Evolutionary conservation across 1,284 basidiomycete genomes (phyloP), one percentile per base, ranked within the genome.

Genomic region (Hypsizygus ulmarius): DNA sequence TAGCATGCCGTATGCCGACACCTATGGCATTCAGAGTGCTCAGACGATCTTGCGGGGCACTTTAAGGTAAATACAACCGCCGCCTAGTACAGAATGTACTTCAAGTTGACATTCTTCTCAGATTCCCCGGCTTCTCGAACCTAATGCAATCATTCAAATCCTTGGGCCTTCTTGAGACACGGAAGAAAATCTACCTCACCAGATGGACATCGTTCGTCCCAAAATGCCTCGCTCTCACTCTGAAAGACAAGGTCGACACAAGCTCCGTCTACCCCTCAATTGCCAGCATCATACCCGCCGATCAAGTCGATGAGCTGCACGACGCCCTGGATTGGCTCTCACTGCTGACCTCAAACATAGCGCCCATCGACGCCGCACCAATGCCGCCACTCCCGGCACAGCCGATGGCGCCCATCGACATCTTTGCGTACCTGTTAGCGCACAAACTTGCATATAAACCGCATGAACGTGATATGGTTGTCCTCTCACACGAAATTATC

Each of bases 11-110:
- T 97, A 97, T 64, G 79, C 79, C 2, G 71, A 77, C 27, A 80
- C 79, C 14, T 97, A 97, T 67, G 74, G 77, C 4, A 60, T 77
- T 7, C 64, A 74, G 1, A 68, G 69, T 1, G 58, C 90, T 49
- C 71, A 75, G 41, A 90, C 91, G 3, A 71, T 95, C 45, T 74
- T 97, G 59, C 78, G 94, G 37, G 95, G 94, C 3, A 97, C 95
- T 1, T 68, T 97, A 40, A 80, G 91, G 85, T 85, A 10, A 4
- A 11, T 38, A 41, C 30, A 37, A 4, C 14, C 37, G 8, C 38
- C 15, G 27, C 32, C 21, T 15, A 39, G 34, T 1, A 25, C 27
- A n/a, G n/a, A n/a, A n/a, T 38, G 15, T 19, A 12, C 29, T 43
- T 42, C 8, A 11, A 8, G 29, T 28, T 21, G 41, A 7, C 10